These are phyloP conservation scores for Penicillium sp. DNA, from an alignment of 2,329 filamentous ascomycete species.

Conservation along the genomic window DNA sequence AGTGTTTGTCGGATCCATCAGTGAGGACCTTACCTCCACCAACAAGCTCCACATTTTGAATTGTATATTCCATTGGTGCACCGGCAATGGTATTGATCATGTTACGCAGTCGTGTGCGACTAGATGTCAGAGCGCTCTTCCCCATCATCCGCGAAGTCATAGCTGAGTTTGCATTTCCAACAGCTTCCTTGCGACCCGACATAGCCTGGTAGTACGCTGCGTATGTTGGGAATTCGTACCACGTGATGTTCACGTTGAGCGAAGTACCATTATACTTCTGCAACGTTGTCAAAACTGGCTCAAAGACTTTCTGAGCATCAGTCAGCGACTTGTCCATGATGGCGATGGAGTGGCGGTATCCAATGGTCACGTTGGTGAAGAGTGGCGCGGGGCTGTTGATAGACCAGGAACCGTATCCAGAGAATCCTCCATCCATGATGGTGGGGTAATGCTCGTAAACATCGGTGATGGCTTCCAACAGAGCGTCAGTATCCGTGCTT, in stretches of 20 bases:
- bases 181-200: not conserved
- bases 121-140: not conserved
- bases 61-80: not conserved
- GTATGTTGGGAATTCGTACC: not conserved
- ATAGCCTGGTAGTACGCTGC: not conserved
- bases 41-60: not conserved
- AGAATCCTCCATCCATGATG: slow-evolving; percentile 7
- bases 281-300: not conserved
- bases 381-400: not conserved
- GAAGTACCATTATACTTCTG: not conserved
- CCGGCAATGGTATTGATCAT: not conserved
- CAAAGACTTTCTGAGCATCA: not conserved
- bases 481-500: slow-evolving; percentile 4
- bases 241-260: not conserved
- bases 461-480: slow-evolving; percentile 1
- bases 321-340: slow-evolving; percentile 11
- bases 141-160: not conserved
- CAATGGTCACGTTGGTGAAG: not conserved
- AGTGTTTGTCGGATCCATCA: slow-evolving; percentile 34
- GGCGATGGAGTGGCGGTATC: slow-evolving; percentile 18
- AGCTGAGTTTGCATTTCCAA: not conserved
- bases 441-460: slow-evolving; percentile 3
- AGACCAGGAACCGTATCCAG: slow-evolving; percentile 10
- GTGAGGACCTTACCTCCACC: slow-evolving; percentile 36
- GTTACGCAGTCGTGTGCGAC: not conserved